Evolutionary conservation across 2,329 filamentous ascomycete species (phyloP).

Genomic region (Alternaria atra): DNA sequence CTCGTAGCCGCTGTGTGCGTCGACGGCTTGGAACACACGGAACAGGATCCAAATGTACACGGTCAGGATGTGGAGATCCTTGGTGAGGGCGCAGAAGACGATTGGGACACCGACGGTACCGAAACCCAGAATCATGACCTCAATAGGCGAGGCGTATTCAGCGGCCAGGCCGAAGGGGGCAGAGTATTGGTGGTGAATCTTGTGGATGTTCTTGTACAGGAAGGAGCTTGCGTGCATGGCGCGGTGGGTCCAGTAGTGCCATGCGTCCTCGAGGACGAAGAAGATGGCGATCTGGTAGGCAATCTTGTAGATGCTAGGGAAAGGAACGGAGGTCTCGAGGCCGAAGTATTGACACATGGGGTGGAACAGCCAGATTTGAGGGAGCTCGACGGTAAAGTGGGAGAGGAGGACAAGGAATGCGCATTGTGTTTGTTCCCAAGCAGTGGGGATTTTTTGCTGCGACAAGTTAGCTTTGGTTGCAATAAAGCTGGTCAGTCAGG

Average conservation of each 20-base stretch:
- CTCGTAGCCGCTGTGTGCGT: constrained; percentile 96
- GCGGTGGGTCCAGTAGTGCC: constrained; percentile 98
- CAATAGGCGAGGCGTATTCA: constrained; percentile 97
- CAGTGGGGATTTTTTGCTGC: constrained; percentile 85
- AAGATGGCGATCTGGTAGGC: constrained; percentile 90
- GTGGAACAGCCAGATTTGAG: constrained; percentile 99
- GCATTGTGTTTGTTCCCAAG: constrained; percentile 93
- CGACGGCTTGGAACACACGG: constrained; percentile 95
- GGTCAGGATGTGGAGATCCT: constrained; percentile 91
- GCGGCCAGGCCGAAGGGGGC: constrained; percentile 95
- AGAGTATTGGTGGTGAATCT: constrained; percentile 99
- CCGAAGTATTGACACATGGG: constrained; percentile 93
- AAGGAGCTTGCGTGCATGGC: constrained; percentile 86
- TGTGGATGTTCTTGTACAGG: constrained; percentile 96
- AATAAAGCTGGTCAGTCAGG: background rate
- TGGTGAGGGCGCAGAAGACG: constrained; percentile 81
- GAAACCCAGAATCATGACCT: constrained; percentile 92
- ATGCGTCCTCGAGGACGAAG: constrained; percentile 94
- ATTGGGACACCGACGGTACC: constrained; percentile 86
- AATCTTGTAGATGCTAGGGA: constrained; percentile 86
- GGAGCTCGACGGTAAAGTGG: constrained; percentile 97
- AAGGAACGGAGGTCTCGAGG: constrained; percentile 86
- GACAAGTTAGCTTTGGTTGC: constrained; percentile 24
- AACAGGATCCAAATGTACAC: constrained; percentile 98
- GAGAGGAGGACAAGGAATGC: constrained; percentile 90